phyloP scores from a whole-genome alignment of 2,329 filamentous ascomycete genomes.

The Pyrenophora teres region DNA sequence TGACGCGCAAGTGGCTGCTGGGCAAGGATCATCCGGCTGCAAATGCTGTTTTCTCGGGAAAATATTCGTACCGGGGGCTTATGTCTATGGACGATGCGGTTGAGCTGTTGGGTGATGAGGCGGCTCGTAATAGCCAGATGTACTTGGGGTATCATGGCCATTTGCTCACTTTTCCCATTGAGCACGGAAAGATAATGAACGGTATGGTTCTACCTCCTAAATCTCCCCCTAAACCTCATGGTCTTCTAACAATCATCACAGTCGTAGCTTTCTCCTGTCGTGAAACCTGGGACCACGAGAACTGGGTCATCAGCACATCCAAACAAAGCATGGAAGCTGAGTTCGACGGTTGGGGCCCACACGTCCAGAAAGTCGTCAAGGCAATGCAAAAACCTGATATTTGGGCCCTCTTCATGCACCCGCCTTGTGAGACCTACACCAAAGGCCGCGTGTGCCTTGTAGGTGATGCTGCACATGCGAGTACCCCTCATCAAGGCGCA shows the following conservation, averaged over 20 bases:
- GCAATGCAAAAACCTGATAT: conserved; percentile 58
- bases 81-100: conserved; percentile 64
- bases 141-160: conserved; percentile 65
- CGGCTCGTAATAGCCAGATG: conserved; percentile 60
- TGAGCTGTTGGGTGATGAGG: conserved; percentile 55
- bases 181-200: conserved; percentile 63
- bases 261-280: conserved; percentile 44
- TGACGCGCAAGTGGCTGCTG: conserved; percentile 59
- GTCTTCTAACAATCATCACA: conserved; percentile 16
- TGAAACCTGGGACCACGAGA: conserved; percentile 38
- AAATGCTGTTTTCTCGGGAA: conserved; percentile 59
- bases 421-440: conserved; percentile 54
- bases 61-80: conserved; percentile 67
- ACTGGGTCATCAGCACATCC: conserved; percentile 42
- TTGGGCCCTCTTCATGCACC: conserved; percentile 63
- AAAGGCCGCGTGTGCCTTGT: conserved; percentile 55
- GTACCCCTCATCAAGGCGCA: conserved; percentile 60
- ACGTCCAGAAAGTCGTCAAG: conserved; percentile 37
- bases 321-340: conserved; percentile 42
- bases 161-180: conserved; percentile 66
- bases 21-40: conserved; percentile 52
- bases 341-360: conserved; percentile 36
- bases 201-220: conserved; percentile 26
- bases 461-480: conserved; percentile 63
- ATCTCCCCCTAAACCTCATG: too few relatives aligned